Evolutionary conservation across 2,329 filamentous ascomycete genomes (phyloP).

Genomic region (Exophiala oligosperma): DNA sequence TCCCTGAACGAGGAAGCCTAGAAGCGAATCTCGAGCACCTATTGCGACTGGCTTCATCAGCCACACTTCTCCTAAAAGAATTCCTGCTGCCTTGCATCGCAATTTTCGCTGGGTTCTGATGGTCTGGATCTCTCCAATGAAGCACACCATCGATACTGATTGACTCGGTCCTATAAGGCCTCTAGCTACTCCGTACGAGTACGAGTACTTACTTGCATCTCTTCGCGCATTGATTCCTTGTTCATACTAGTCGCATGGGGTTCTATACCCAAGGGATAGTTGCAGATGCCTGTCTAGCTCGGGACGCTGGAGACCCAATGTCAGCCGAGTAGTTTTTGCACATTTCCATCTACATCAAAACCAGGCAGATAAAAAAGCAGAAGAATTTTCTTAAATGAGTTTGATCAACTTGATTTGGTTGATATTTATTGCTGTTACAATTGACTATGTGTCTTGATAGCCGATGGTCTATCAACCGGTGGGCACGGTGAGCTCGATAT

Average conservation of each 20-base stretch:
- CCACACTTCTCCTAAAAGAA: constrained; percentile 2
- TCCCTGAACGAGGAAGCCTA: constrained; percentile 2
- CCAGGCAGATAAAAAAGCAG: not conserved
- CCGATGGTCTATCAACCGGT: not conserved
- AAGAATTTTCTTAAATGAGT: not conserved
- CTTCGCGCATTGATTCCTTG: too few species aligned
- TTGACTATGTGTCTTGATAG: constrained; percentile 12
- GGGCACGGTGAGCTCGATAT: constrained; percentile 7
- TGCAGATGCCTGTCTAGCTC: too few species aligned
- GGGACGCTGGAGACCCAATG: too few species aligned
- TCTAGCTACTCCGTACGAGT: too few species aligned
- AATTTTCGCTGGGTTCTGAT: not conserved
- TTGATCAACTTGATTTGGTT: constrained; percentile 1
- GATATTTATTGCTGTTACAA: constrained; percentile 9
- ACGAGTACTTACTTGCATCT: too few species aligned
- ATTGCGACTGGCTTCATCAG: constrained; percentile 4
- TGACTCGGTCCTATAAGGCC: too few species aligned
- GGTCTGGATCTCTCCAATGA: too few species aligned
- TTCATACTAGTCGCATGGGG: too few species aligned
- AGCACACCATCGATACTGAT: too few species aligned
- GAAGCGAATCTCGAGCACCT: not conserved
- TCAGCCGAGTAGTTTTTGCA: too few species aligned
- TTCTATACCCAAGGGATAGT: too few species aligned
- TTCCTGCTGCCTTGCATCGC: constrained; percentile 1
- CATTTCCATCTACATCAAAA: not conserved